These are phyloP conservation scores for Monilinia aucupariae DNA, from an alignment of 2,329 filamentous ascomycete genomes.

Conservation along the genomic window DNA sequence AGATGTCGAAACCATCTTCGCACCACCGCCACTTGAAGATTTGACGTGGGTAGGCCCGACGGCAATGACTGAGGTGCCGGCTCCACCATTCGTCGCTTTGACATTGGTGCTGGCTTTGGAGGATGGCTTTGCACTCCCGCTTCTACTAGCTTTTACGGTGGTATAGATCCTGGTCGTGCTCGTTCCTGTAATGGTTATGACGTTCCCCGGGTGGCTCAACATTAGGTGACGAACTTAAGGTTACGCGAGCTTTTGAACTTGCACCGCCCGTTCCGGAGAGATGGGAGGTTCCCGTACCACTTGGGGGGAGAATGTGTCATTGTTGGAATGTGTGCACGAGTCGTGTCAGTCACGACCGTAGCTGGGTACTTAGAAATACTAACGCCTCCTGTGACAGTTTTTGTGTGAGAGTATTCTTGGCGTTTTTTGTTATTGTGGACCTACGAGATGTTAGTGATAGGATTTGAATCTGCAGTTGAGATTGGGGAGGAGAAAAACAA, in stretches of 20 bases:
- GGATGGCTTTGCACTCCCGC: neutral
- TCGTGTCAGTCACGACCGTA: neutral
- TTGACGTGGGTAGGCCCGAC: neutral
- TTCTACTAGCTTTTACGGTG: neutral
- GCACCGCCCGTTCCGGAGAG: no score
- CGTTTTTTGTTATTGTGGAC: neutral
- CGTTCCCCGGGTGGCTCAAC: no score
- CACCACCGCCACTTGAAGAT: neutral
- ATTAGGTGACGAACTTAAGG: no score
- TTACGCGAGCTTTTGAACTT: no score
- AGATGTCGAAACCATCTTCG: no score
- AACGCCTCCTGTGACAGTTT: neutral
- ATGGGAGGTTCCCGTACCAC: no score
- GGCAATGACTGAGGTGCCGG: neutral
- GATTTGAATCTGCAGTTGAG: neutral
- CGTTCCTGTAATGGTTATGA: neutral
- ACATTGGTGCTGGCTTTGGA: neutral
- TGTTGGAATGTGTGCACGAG: neutral
- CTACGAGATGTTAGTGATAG: neutral
- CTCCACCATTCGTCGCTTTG: neutral
- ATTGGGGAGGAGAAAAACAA: neutral
- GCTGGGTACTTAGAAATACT: conserved; percentile 1
- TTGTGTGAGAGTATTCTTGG: conserved; percentile 1
- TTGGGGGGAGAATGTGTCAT: neutral
- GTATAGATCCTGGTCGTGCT: conserved; percentile 3